Evolutionary conservation across 1,284 basidiomycete genomes (phyloP).

Genomic region (Heterobasidion parviporum): DNA sequence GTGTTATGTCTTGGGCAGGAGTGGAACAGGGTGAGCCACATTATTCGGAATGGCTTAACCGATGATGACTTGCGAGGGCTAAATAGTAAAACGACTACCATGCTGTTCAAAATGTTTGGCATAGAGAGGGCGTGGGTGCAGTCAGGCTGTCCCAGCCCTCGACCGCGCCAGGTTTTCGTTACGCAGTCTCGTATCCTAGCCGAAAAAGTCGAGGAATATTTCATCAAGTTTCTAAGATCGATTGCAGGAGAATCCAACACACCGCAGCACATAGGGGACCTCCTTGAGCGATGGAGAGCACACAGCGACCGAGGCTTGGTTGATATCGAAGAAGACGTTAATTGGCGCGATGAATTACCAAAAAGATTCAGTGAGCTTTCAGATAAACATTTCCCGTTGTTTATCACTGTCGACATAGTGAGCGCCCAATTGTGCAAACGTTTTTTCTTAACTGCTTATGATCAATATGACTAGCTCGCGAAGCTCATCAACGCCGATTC

Average conservation of each 20-base stretch:
- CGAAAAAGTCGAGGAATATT: conserved; percentile 60
- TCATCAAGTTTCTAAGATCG: conserved; percentile 35
- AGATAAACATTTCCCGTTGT: conserved; percentile 63
- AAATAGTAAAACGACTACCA: conserved; percentile 63
- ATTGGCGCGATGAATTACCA: conserved; percentile 41
- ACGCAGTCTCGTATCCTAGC: conserved; percentile 63
- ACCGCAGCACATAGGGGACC: conserved; percentile 25
- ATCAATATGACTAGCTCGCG: not conserved
- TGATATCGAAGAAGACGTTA: conserved; percentile 39
- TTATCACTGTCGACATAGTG: conserved; percentile 59
- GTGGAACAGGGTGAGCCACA: conserved; percentile 56
- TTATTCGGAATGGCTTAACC: conserved; percentile 1
- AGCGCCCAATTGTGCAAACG: conserved; percentile 3
- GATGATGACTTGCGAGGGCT: not conserved
- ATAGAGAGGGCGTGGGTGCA: conserved; percentile 46
- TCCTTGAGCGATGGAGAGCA: conserved; percentile 16
- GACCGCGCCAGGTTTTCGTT: conserved; percentile 62
- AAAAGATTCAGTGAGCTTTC: conserved; percentile 45
- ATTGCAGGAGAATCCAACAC: conserved; percentile 11
- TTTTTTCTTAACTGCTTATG: not conserved
- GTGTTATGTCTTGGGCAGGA: conserved; percentile 63
- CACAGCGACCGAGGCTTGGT: conserved; percentile 28
- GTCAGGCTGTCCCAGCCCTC: conserved; percentile 19
- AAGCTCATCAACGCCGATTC: not conserved
- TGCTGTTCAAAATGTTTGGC: conserved; percentile 67